These are phyloP conservation scores for fission yeast (Schizosaccharomyces pombe) DNA, from an alignment of 805 yeast species.

Conservation along the genomic window DNA sequence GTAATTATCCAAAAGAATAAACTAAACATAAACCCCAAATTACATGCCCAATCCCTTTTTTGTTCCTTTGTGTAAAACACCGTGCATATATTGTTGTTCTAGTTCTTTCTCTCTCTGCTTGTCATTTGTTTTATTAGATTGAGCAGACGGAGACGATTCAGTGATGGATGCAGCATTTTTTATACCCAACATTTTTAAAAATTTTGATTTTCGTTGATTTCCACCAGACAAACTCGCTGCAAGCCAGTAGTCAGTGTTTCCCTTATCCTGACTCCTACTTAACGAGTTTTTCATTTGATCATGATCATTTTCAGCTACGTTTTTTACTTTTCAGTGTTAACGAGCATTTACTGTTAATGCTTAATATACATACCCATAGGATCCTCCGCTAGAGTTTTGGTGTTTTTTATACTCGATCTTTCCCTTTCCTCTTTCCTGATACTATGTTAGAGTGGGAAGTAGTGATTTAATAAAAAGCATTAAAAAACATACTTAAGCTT, in stretches of 20 bases:
- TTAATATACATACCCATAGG: not conserved
- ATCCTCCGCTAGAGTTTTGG: not conserved
- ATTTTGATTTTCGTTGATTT: not conserved
- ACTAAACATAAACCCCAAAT: no score
- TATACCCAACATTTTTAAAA: not conserved
- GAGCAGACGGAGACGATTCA: no score
- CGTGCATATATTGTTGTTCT: not conserved
- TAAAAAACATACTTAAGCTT: not conserved
- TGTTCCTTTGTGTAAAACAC: not conserved
- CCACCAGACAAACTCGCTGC: not conserved
- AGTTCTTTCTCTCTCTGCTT: not conserved
- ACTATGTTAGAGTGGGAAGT: not conserved
- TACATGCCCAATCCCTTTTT: not conserved
- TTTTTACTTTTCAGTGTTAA: not conserved
- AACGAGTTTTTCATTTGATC: not conserved
- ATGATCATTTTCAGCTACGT: not conserved
- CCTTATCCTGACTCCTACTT: no score
- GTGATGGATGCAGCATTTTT: not conserved
- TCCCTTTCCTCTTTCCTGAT: not conserved
- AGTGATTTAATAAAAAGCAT: not conserved
- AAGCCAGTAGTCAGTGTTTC: not conserved
- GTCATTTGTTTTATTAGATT: not conserved
- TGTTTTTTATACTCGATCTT: not conserved
- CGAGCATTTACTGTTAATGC: not conserved
- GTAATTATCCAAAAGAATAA: not conserved